Base-by-base conservation (phyloP, 352 stramenopile species). In the Globisporangium camurandrum region DNA sequence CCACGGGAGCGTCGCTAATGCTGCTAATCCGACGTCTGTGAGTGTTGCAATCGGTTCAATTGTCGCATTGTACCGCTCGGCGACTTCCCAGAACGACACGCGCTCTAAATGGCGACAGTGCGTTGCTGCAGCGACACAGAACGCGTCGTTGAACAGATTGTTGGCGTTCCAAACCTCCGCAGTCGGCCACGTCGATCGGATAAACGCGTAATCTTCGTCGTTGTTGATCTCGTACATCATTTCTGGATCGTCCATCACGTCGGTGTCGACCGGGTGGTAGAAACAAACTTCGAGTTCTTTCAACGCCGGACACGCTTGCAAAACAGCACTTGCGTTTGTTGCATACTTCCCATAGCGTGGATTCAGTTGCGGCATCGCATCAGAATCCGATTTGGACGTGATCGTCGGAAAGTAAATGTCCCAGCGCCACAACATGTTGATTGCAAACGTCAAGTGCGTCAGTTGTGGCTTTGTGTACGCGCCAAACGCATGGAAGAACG, bases 401-500 rank as follows among this genome's bases (percentile, higher is more conserved):
- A 26, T 48, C 1, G 66, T 46, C 1, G 31, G 28, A 44, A 77
- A 75, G 47, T 80, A 78, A 16, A 46, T 33, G 5, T 28, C 11
- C 51, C 57, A 77, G 44, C 68, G 45, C 71, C 66, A 80, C 27
- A 62, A 55, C 59, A 75, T 50, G 45, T 69, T 79, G 24, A 68
- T 59, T 26, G 57, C 62, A 20, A 80, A 51, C 3, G 42, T 49
- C 14, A 75, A 16, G 11, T 71, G 56, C 12, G 63, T 69, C 14
- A 84, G 57, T 17, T 62, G 62, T 23, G 46, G 64, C 51, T 80
- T 84, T 10, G 56, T 46, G 4, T 66, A 63, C 1, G 57, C 51
- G 1, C 67, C 68, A 30, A 84, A 85, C 12, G 67, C 59, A 12
- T 55, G 49, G 17, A 85, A 64, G 49, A 81, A 85, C 0, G 53